These are phyloP conservation scores for Prosopis cineraria DNA, from an alignment of 306 rosid genomes.

Conservation along the genomic window DNA sequence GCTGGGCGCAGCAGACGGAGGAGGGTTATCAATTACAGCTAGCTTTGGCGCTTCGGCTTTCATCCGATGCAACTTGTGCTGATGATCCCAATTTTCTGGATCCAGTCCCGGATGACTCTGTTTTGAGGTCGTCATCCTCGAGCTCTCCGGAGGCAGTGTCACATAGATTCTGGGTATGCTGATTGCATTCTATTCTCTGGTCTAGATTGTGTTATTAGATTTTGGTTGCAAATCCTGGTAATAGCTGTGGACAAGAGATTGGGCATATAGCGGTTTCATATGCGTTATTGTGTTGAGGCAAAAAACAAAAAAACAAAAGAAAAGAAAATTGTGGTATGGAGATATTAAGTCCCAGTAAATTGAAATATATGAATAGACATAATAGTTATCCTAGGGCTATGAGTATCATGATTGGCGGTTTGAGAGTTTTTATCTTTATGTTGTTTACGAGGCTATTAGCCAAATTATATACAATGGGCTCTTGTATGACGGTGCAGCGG, in stretches of 20 bases:
- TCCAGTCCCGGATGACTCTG: slow-evolving; percentile 56
- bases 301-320: neutral
- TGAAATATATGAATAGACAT: neutral
- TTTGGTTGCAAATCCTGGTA: neutral
- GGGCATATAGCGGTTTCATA: neutral
- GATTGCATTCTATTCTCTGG: neutral
- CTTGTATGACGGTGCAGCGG: slow-evolving; percentile 6
- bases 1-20: slow-evolving; percentile 95
- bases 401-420: neutral
- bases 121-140: slow-evolving; percentile 39
- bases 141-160: slow-evolving; percentile 55
- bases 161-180: slow-evolving; percentile 82
- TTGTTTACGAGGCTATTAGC: neutral
- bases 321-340: neutral
- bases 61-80: slow-evolving; percentile 75
- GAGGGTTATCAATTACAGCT: slow-evolving; percentile 85
- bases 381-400: neutral
- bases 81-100: slow-evolving; percentile 83
- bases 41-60: slow-evolving; percentile 77
- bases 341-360: neutral
- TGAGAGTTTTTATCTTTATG: neutral
- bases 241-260: slow-evolving; percentile 21
- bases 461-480: neutral
- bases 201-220: neutral
- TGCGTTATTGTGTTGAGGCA: neutral